These are phyloP conservation scores for Saturnispora kantuleensis DNA, from an alignment of 805 yeast genomes.

Conservation along the genomic window DNA sequence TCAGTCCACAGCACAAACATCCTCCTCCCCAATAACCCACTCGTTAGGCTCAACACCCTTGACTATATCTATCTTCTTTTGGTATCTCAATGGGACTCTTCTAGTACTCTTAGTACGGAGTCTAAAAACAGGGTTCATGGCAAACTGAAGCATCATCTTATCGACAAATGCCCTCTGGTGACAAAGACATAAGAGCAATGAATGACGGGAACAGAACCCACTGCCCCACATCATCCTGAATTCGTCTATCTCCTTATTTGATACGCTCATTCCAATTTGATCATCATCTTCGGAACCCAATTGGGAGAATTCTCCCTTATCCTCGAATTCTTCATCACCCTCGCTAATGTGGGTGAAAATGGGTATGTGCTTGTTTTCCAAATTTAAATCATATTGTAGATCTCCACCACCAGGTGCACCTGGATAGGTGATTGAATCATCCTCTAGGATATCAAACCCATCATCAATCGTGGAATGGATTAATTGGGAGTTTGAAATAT, in stretches of 20 bases:
- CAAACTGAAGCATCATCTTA: constrained; percentile 10
- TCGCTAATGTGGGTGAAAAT: constrained; percentile 9
- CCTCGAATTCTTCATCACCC: constrained; percentile 13
- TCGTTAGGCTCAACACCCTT: not conserved
- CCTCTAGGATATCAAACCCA: not conserved
- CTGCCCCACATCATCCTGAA: constrained; percentile 9
- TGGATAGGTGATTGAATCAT: not conserved
- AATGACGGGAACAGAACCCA: constrained; percentile 22
- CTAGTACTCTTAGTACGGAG: constrained; percentile 5
- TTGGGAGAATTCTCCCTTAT: constrained; percentile 3
- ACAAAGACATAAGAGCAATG: constrained; percentile 20
- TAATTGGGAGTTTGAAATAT: constrained; percentile 17
- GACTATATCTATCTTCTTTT: not conserved
- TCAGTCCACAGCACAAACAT: too few species aligned
- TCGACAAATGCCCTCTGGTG: constrained; percentile 11
- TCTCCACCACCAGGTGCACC: too few species aligned
- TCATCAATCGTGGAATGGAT: constrained; percentile 9
- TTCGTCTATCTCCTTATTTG: constrained; percentile 7
- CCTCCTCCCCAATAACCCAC: too few species aligned
- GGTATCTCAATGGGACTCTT: constrained; percentile 5
- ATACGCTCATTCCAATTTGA: constrained; percentile 6
- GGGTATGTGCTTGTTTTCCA: constrained; percentile 1
- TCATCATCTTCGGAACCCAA: constrained; percentile 12
- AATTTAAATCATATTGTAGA: constrained; percentile 4
- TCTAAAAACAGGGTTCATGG: constrained; percentile 13